A percentile compares a stretch with the other conserved stretches of the same genome.
phyloP scores from a whole-genome alignment of 2,329 filamentous ascomycete species.

The Parastagonospora nodorum region DNA sequence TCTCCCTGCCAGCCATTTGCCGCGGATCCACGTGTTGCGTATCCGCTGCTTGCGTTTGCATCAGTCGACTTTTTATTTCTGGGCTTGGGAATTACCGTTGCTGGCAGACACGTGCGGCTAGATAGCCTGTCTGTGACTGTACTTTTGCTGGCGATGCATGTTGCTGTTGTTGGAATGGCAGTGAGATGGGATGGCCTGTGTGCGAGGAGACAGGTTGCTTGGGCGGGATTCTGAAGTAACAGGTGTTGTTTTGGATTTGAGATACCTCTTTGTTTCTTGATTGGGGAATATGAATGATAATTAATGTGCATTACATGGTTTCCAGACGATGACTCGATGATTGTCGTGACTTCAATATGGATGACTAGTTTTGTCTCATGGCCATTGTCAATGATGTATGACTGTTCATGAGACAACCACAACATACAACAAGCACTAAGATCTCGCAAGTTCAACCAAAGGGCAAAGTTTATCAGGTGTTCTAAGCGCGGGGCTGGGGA shows the following conservation, averaged over 20 bases:
- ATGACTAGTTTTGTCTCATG: too few relatives aligned
- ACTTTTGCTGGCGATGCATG: conserved; percentile 54
- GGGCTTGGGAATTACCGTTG: conserved; percentile 16
- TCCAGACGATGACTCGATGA: too few relatives aligned
- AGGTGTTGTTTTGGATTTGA: conserved; percentile 3
- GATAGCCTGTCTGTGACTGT: conserved; percentile 48
- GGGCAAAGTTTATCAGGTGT: too few relatives aligned
- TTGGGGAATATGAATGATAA: conserved; percentile 1
- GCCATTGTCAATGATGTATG: too few relatives aligned
- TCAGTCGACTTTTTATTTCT: conserved; percentile 62
- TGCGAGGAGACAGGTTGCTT: conserved; percentile 33
- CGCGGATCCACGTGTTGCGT: conserved; percentile 66
- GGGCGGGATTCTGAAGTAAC: conserved; percentile 15
- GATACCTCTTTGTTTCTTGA: conserved; percentile 8
- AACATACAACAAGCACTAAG: too few relatives aligned
- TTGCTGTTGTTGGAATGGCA: conserved; percentile 50
- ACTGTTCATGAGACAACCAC: too few relatives aligned
- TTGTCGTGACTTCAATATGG: too few relatives aligned
- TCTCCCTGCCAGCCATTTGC: conserved; percentile 74
- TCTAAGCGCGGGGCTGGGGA: neutral
- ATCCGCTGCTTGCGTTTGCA: conserved; percentile 71
- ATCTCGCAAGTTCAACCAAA: neutral
- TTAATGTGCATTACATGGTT: neutral
- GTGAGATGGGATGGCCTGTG: conserved; percentile 35
- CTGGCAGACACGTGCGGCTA: conserved; percentile 22